These are phyloP conservation scores for Baudoinia panamericana DNA, from an alignment of 495 filamentous ascomycete species.

Conservation along the genomic window DNA sequence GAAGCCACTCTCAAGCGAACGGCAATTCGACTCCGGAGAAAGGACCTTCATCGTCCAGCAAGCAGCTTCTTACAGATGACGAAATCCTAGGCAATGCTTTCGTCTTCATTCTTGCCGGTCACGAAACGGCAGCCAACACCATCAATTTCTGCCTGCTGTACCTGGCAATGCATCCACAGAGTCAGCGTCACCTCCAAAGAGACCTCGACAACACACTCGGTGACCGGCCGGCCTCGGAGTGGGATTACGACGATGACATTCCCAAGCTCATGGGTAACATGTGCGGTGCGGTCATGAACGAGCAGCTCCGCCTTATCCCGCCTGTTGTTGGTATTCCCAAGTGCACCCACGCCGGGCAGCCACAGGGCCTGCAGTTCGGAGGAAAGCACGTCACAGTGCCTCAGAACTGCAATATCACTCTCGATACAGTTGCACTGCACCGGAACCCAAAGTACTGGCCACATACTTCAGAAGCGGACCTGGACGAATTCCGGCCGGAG, in stretches of 20 bases:
- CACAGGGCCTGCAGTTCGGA: conserved; percentile 40
- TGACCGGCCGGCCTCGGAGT: conserved; percentile 37
- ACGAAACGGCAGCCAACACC: conserved; percentile 58
- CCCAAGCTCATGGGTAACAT: conserved; percentile 45
- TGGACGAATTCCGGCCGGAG: conserved; percentile 40
- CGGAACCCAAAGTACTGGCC: conserved; percentile 49
- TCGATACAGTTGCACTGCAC: conserved; percentile 38
- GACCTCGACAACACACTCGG: conserved; percentile 48
- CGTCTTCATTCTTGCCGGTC: conserved; percentile 57
- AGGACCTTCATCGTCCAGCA: conserved; percentile 9
- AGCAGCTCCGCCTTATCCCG: conserved; percentile 50
- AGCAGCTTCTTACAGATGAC: conserved; percentile 34
- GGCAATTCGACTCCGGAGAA: conserved; percentile 15
- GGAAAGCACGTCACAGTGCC: conserved; percentile 41
- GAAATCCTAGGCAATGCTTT: conserved; percentile 62
- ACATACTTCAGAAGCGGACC: conserved; percentile 29
- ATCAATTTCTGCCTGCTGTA: conserved; percentile 48
- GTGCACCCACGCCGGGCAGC: conserved; percentile 31
- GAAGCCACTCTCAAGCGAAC: conserved; percentile 13
- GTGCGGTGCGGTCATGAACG: conserved; percentile 55
- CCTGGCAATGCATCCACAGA: conserved; percentile 44
- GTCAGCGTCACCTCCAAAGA: conserved; percentile 46
- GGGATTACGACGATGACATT: conserved; percentile 49
- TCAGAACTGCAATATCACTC: conserved; percentile 32
- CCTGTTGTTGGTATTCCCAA: conserved; percentile 52